Base-by-base conservation (phyloP, 2,329 filamentous ascomycete genomes). In the Neocucurbitaria cava region DNA sequence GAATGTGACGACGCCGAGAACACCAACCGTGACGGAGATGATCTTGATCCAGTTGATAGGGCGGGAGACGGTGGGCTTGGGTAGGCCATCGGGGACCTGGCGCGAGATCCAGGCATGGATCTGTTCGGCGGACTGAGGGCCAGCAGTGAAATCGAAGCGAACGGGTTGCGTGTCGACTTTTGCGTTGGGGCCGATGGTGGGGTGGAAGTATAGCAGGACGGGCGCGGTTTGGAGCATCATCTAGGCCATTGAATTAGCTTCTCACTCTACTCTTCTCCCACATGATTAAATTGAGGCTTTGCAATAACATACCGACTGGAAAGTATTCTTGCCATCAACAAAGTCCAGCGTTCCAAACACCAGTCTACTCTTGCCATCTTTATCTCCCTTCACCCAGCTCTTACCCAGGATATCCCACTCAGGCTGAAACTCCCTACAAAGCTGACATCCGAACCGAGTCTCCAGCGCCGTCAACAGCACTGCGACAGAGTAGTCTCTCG, bases 171-270 rank as follows among this genome's bases (percentile, higher is more conserved):
- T 77, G 51, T 89, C 86, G 41, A 85, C 70, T 62, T 86, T 89
- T 46, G 94, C 92, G 75, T 92, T 85, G 23, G 91, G 89, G 17
- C 95, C 95, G 51, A 83, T 78, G 5, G 93, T 97, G 21, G 95
- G 92, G 58, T 87, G 91, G 81, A 95, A 98, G 63, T 96, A 81
- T 40, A 97, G 80, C 39, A 99, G 83, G 35, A 98, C 89, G 1
- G 95, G 95, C 6, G 95, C 95, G 42, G 94, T 97, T 87, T 96
- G 91, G 38, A 99, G 87, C 77, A 90, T 88, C 65, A 98, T 85
- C 94, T 98, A 65, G 23, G 10, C n/a, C n/a, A 15, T n/a, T n/a
- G 20, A 10, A 53, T 72, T 48, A 72, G 62, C 53, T 36, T 61
- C 24, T 41, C 1, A 3, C 24, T 8, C 18, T 15, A n/a, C n/a